These are phyloP conservation scores for Perilla frutescens DNA, from an alignment of 257 asterid genomes.

Conservation along the genomic window DNA sequence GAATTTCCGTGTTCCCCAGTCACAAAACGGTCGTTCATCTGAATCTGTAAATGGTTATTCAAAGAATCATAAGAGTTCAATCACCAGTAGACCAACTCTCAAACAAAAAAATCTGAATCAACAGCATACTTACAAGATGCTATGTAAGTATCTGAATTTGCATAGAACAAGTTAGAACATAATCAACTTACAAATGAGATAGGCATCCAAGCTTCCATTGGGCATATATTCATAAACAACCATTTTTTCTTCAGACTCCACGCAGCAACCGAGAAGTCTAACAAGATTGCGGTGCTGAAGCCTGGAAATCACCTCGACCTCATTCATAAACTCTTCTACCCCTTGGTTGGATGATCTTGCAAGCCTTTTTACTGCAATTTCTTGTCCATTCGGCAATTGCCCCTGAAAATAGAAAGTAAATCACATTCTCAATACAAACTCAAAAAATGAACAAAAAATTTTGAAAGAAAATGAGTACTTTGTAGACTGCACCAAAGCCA, in stretches of 20 bases:
- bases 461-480: background rate
- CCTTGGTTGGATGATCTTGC: conserved; percentile 51
- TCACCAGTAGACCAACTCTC: too few species aligned
- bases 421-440: background rate
- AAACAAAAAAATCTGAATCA: too few species aligned
- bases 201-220: conserved; percentile 48
- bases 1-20: conserved; percentile 39
- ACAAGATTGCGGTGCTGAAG: conserved; percentile 54
- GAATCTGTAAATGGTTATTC: conserved; percentile 24
- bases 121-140: too few species aligned
- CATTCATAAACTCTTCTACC: conserved; percentile 52
- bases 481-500: conserved; percentile 41
- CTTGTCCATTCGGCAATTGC: conserved; percentile 40
- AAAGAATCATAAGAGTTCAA: too few species aligned
- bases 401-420: conserved; percentile 30
- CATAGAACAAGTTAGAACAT: background rate
- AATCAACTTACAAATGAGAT: conserved; percentile 40
- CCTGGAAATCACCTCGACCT: conserved; percentile 48
- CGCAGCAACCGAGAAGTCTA: conserved; percentile 49
- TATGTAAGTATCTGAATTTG: background rate
- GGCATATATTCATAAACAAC: conserved; percentile 53
- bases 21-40: conserved; percentile 28
- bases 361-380: conserved; percentile 56
- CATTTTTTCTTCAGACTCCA: conserved; percentile 43
- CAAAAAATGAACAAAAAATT: background rate